Evolutionary conservation across 2,329 filamentous ascomycete species (phyloP).

Genomic region (Monosporascus sp.): DNA sequence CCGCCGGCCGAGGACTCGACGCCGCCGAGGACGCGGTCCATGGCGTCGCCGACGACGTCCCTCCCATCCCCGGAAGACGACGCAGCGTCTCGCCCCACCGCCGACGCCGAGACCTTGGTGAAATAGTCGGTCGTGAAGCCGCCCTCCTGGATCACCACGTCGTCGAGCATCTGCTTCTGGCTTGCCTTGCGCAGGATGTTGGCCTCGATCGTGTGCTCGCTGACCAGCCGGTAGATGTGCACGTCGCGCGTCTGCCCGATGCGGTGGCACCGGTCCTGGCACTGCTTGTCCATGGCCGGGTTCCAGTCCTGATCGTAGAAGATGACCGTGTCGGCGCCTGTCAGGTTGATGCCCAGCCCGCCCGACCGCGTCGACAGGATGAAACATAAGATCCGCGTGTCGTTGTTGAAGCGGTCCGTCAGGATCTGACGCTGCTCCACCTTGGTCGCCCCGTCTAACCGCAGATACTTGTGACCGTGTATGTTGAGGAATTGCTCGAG

Average conservation of each 20-base stretch:
- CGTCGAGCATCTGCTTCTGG: conserved; percentile 95
- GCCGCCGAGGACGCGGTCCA: conserved; percentile 76
- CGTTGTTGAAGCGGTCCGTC: conserved; percentile 94
- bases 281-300: conserved; percentile 98
- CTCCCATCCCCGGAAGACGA: conserved; percentile 52
- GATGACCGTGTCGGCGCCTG: conserved; percentile 93
- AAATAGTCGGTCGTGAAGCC: conserved; percentile 98
- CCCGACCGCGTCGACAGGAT: conserved; percentile 93
- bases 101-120: conserved; percentile 64
- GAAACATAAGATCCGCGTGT: conserved; percentile 86
- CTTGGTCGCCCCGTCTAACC: conserved; percentile 92
- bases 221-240: conserved; percentile 92
- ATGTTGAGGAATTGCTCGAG: conserved; percentile 97
- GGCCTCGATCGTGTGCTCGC: conserved; percentile 92
- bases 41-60: conserved; percentile 53
- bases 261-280: conserved; percentile 92
- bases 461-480: conserved; percentile 92
- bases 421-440: conserved; percentile 93
- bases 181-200: conserved; percentile 96
- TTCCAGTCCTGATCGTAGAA: conserved; percentile 99
- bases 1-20: conserved; percentile 59
- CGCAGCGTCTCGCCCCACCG: conserved; percentile 60
- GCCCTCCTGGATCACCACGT: conserved; percentile 96
- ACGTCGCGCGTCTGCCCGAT: conserved; percentile 97
- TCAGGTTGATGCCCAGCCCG: conserved; percentile 92